A percentile compares a stretch with the other conserved stretches of the same genome.
These are phyloP conservation scores for Trichoderma asperelloides DNA, from an alignment of 495 filamentous ascomycete species.

Conservation along the genomic window DNA sequence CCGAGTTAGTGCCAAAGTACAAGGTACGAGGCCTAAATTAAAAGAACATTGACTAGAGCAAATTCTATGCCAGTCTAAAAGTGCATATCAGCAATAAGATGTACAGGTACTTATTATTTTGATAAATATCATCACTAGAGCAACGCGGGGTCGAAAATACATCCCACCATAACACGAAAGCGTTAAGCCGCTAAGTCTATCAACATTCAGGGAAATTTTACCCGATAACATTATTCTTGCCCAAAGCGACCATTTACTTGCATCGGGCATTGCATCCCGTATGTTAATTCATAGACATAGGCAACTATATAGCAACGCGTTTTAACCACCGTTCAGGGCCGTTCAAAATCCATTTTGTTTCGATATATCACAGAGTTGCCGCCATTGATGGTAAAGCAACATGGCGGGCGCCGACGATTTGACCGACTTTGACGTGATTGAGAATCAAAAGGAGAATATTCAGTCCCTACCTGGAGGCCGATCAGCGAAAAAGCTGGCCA, in stretches of 20 bases:
- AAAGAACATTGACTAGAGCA: background rate
- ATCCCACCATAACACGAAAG: background rate
- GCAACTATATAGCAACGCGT: background rate
- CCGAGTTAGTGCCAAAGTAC: background rate
- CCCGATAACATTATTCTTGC: background rate
- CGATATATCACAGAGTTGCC: background rate
- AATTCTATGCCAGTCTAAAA: background rate
- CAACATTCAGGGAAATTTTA: background rate
- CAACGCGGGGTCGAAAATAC: conserved; percentile 5
- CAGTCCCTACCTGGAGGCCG: conserved; percentile 85
- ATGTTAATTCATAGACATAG: background rate
- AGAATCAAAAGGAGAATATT: conserved; percentile 95
- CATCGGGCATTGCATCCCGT: background rate
- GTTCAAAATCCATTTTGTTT: background rate
- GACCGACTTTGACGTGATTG: conserved; percentile 92
- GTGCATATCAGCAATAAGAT: background rate
- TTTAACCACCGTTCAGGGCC: background rate
- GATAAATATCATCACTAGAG: background rate
- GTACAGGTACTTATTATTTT: background rate
- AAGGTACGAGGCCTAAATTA: background rate
- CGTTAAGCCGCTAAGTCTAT: background rate
- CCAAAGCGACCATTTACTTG: background rate
- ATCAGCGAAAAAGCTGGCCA: conserved; percentile 82
- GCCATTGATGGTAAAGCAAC: conserved; percentile 14
- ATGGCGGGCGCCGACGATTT: conserved; percentile 43